Conservation (phyloP, 2,329 filamentous ascomycete genomes). For the Xylaria arbuscula region DNA sequence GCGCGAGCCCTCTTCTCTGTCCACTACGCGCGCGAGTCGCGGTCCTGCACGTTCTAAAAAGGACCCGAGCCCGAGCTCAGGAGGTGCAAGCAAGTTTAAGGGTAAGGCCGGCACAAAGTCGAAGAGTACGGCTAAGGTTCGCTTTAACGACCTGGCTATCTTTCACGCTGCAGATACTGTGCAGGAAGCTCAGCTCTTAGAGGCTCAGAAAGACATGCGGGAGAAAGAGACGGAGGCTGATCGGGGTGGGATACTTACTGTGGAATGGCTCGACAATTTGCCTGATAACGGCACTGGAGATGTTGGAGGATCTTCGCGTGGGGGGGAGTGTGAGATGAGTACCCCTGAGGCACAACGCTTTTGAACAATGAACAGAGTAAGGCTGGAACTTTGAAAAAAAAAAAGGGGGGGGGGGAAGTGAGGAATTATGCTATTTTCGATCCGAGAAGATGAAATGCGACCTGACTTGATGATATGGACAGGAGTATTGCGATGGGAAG, state of each 20-base stretch:
- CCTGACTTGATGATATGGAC: slow-evolving; percentile 10
- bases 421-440: slow-evolving; percentile 2
- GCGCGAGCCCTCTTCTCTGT: slow-evolving; percentile 16
- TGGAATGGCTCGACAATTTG: slow-evolving; percentile 36
- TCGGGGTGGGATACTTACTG: slow-evolving; percentile 20
- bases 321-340: not conserved
- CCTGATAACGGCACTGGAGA: not conserved
- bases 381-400: not conserved
- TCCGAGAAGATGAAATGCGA: not conserved
- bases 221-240: not conserved
- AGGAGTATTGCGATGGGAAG: not conserved
- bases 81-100: not conserved
- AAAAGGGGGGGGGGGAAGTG: not conserved
- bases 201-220: slow-evolving; percentile 19
- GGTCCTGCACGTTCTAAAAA: not conserved
- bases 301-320: not conserved
- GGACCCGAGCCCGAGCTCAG: not conserved
- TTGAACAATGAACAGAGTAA: not conserved
- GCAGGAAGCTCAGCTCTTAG: slow-evolving; percentile 25
- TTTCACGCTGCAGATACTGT: slow-evolving; percentile 3
- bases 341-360: not conserved
- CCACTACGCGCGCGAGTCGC: not conserved
- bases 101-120: not conserved
- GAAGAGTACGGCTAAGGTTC: not conserved
- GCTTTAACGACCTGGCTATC: not conserved